Conservation (phyloP, 306 rosid species). For the Myrica gale region DNA sequence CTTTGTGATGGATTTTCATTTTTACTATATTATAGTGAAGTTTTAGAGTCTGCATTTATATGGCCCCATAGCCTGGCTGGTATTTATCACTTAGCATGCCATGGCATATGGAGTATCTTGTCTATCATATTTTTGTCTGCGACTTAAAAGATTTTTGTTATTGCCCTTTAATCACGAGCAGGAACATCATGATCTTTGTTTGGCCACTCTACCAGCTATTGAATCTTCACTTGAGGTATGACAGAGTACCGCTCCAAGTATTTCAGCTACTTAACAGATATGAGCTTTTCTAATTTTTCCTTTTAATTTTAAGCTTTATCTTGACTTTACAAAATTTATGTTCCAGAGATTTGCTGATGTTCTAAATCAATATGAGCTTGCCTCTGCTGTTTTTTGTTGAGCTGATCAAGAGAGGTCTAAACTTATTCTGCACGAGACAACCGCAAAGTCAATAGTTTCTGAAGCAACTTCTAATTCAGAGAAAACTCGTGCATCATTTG, state of each 20-base stretch:
- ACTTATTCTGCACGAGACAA: conserved; percentile 68
- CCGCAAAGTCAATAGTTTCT: conserved; percentile 84
- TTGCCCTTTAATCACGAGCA: conserved; percentile 33
- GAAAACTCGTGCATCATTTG: conserved; percentile 67
- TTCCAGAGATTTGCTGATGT: conserved; percentile 75
- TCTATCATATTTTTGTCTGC: conserved; percentile 13
- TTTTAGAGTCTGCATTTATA: conserved; percentile 16
- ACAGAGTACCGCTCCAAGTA: conserved; percentile 12
- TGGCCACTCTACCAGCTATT: conserved; percentile 77
- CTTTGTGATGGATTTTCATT: background rate
- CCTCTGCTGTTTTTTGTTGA: conserved; percentile 61
- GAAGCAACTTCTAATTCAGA: conserved; percentile 75
- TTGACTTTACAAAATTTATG: conserved; percentile 36
- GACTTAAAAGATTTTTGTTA: background rate
- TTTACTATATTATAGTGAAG: conserved; percentile 23
- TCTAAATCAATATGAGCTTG: conserved; percentile 67
- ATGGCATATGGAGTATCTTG: conserved; percentile 12
- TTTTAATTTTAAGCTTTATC: conserved; percentile 16
- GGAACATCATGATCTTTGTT: conserved; percentile 95
- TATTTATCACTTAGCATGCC: conserved; percentile 17
- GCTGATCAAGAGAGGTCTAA: conserved; percentile 87
- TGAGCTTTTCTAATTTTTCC: conserved; percentile 10
- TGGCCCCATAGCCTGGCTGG: conserved; percentile 11
- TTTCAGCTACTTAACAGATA: conserved; percentile 14
- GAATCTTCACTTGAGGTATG: conserved; percentile 92